phyloP scores from a whole-genome alignment of 306 rosid species.

The peach (Prunus persica) region DNA sequence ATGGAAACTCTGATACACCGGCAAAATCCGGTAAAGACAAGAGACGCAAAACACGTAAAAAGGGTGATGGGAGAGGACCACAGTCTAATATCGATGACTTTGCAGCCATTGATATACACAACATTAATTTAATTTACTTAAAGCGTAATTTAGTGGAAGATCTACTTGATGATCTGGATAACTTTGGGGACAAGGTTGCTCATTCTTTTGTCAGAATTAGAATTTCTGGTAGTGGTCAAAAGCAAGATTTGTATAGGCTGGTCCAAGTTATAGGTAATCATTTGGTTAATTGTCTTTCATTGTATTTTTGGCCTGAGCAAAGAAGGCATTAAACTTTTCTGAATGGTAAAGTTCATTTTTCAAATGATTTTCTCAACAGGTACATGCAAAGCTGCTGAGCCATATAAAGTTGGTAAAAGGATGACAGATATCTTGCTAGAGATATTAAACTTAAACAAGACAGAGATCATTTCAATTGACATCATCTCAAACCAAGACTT shows the following conservation, averaged over 20 bases:
- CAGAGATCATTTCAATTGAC: constrained; percentile 84
- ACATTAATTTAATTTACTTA: constrained; percentile 86
- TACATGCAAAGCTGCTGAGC: constrained; percentile 90
- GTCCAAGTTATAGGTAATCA: constrained; percentile 92
- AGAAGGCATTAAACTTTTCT: constrained; percentile 16
- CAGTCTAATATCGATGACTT: constrained; percentile 87
- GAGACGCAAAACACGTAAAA: constrained; percentile 73
- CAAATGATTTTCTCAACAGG: constrained; percentile 54
- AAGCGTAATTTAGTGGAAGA: constrained; percentile 92
- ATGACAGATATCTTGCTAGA: constrained; percentile 73
- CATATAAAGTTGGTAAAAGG: constrained; percentile 98
- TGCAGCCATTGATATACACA: constrained; percentile 93
- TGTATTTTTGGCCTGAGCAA: constrained; percentile 6
- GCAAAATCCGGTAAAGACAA: constrained; percentile 66
- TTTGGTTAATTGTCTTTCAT: constrained; percentile 20
- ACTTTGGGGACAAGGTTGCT: constrained; percentile 70
- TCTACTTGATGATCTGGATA: constrained; percentile 73
- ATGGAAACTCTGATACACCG: constrained; percentile 54
- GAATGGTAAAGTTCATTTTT: constrained; percentile 9
- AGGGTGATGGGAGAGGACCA: constrained; percentile 69
- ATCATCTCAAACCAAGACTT: constrained; percentile 99
- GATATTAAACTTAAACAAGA: constrained; percentile 96
- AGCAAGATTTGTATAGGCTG: constrained; percentile 98
- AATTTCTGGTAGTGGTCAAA: constrained; percentile 93
- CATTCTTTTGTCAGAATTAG: constrained; percentile 96